phyloP scores from a whole-genome alignment of 345 rosid species.

The Melaleuca alternifolia region DNA sequence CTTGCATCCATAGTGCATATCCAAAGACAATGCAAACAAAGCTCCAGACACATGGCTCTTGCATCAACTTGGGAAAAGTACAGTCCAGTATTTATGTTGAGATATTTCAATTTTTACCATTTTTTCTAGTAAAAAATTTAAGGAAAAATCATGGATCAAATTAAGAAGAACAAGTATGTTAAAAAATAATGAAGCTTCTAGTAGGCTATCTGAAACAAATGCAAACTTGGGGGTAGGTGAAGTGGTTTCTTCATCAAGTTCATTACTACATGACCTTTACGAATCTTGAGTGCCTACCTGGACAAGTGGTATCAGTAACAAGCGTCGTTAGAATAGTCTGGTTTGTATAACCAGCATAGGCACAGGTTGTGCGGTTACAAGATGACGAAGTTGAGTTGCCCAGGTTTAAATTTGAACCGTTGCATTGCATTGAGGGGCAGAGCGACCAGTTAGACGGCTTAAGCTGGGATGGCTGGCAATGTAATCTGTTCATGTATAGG shows the following conservation, averaged over 20 bases:
- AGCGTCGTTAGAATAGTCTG: slow-evolving; percentile 32
- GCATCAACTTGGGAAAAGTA: background rate
- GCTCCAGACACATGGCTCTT: background rate
- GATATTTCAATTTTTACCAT: background rate
- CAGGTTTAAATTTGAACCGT: slow-evolving; percentile 22
- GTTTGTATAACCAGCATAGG: slow-evolving; percentile 55
- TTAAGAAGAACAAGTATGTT: background rate
- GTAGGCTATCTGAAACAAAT: background rate
- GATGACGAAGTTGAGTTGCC: slow-evolving; percentile 25
- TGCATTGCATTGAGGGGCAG: slow-evolving; percentile 56
- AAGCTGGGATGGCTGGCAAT: slow-evolving; percentile 45
- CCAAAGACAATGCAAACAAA: background rate
- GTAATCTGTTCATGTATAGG: slow-evolving; percentile 36
- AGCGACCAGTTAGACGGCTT: slow-evolving; percentile 22
- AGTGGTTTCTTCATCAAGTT: background rate
- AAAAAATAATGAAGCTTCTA: background rate
- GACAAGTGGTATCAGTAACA: slow-evolving; percentile 24
- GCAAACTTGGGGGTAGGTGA: background rate
- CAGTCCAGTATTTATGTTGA: background rate
- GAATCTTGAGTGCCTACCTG: slow-evolving; percentile 10
- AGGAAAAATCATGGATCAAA: background rate
- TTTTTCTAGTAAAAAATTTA: background rate
- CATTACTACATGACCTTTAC: background rate
- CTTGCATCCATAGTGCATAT: background rate
- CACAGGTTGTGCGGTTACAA: slow-evolving; percentile 43